Base-by-base conservation (phyloP, 2,329 filamentous ascomycete genomes). In the Coleophoma crateriformis region DNA sequence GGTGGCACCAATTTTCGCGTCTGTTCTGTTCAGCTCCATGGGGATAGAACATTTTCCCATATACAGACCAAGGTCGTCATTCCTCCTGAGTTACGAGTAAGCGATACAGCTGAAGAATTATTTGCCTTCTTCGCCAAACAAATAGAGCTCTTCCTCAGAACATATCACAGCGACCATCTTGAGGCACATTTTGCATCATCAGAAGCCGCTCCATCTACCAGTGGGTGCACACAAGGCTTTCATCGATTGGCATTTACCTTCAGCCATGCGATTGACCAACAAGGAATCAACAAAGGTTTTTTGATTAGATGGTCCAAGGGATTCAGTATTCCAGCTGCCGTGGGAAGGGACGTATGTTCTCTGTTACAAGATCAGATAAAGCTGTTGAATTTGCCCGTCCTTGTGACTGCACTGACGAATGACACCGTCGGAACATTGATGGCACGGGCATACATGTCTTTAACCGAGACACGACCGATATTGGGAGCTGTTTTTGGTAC, bases 271-370 rank as follows among this genome's bases (percentile, higher is more conserved):
- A 90, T 96, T 39, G 82, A 92, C 65, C 91, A 97, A 68, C 76
- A 87, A 48, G 90, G 88, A 38, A 94, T 96, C 67, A 96, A 96
- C 77, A 92, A 90, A 71, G 91, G 91, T 52, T 85, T 84, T 50
- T 77, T 96, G 49, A 91, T 96, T 69, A 84, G 91, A 56, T 97
- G 91, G 91, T 96, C 91, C 51, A 97, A 97, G 75, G 92, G 92
- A 47, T 97, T 96, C 66, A 88, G 96, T 64, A 96, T 97, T 56
- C 80, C 83, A 8, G 92, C 96, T 64, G 87, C 90, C 2, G 70
- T 97, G 49, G 92, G 91, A 61, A 87, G 95, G 70, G 91, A 97
- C 66, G 90, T 96, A 27, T 96, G 92, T 67, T 85, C 83, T 38
- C 73, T 97, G 53, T 78, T 97, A 33, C 91, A 97, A 70, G 72